These are phyloP conservation scores for Coelastrella sp. DNA, from an alignment of 139 green algal genomes.

Conservation along the genomic window DNA sequence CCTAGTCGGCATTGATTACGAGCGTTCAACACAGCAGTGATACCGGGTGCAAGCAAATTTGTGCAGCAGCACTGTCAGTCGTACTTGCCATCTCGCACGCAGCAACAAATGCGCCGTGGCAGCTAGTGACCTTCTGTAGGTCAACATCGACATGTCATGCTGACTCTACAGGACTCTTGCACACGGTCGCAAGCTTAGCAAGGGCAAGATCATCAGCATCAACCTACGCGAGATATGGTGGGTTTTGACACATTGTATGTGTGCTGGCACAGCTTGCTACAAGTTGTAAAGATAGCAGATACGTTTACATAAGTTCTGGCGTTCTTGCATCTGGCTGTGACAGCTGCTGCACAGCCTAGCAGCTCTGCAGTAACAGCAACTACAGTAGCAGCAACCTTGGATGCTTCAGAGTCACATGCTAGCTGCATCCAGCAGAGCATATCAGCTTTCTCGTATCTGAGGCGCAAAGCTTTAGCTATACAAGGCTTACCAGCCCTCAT, in stretches of 20 bases:
- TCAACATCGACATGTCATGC: neutral
- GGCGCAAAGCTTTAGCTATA: no score
- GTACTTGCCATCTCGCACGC: no score
- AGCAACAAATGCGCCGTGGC: no score
- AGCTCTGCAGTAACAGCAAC: neutral
- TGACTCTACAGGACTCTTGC: slow-evolving; percentile 73
- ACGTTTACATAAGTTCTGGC: neutral
- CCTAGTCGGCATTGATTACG: no score
- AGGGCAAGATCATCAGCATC: slow-evolving; percentile 73
- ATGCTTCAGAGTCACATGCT: neutral
- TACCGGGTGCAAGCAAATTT: no score
- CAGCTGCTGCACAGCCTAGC: neutral
- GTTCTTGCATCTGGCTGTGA: neutral
- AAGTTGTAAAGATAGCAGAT: no score
- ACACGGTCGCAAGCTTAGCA: slow-evolving; percentile 81
- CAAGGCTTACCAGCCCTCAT: no score
- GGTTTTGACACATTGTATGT: slow-evolving; percentile 15
- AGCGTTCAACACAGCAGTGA: no score
- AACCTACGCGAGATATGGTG: slow-evolving; percentile 78
- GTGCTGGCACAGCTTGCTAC: no score
- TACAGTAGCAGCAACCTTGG: slow-evolving; percentile 8
- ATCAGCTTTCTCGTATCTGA: neutral
- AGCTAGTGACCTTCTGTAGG: no score
- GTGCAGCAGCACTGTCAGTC: no score
- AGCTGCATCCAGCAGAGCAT: neutral